Conservation (phyloP, 768 basidiomycete species). For the Termitomyces sp. region DNA sequence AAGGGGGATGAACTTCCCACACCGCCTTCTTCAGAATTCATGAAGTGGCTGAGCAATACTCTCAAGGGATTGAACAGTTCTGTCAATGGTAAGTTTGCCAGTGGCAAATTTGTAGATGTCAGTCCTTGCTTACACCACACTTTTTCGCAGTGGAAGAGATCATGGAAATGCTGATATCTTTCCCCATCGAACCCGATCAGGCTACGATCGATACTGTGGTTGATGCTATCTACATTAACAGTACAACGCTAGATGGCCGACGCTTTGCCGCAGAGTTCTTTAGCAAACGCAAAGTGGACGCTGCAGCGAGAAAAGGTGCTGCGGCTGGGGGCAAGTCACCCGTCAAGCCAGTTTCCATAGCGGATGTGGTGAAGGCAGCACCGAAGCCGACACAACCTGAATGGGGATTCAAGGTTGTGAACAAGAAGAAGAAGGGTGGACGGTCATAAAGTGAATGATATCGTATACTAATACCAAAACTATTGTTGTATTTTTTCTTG, state of each 20-base stretch:
- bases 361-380: conserved; percentile 87
- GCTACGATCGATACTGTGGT: conserved; percentile 89
- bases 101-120: background rate
- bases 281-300: conserved; percentile 82
- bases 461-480: conserved; percentile 11
- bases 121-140: background rate
- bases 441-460: conserved; percentile 35
- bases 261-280: conserved; percentile 94
- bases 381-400: conserved; percentile 73
- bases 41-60: conserved; percentile 86
- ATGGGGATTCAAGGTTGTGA: conserved; percentile 92
- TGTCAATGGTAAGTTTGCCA: conserved; percentile 54
- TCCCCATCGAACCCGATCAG: conserved; percentile 85
- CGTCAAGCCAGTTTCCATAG: conserved; percentile 66
- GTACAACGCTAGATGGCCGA: conserved; percentile 91
- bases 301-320: conserved; percentile 45
- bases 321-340: conserved; percentile 29
- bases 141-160: conserved; percentile 84
- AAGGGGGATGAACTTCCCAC: conserved; percentile 59
- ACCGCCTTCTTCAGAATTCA: conserved; percentile 83
- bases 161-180: conserved; percentile 90
- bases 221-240: conserved; percentile 92
- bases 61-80: conserved; percentile 73
- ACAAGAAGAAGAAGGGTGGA: conserved; percentile 90
- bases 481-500: conserved; percentile 10